Evolutionary conservation across 2,329 filamentous ascomycete genomes (phyloP).

Genomic region (Penicillium sp.): DNA sequence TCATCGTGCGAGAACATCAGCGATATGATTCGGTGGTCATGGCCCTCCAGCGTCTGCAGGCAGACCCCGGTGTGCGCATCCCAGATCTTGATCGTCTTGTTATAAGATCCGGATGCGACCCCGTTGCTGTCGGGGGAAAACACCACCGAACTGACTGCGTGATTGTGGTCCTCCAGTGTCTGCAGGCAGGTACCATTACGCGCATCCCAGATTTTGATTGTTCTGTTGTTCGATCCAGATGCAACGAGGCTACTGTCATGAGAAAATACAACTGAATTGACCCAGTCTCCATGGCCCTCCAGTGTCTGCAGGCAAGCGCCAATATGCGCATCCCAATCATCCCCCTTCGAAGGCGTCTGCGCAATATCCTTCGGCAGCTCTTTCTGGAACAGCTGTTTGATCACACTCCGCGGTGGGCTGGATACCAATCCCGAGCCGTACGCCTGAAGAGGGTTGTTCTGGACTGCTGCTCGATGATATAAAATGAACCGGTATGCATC

Average conservation of each 20-base stretch:
- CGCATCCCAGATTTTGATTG: no score
- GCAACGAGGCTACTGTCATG: no score
- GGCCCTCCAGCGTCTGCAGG: no score
- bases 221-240: no score
- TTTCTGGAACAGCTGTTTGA: not conserved
- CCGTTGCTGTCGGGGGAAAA: not conserved
- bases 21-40: no score
- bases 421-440: slow-evolving; percentile 33
- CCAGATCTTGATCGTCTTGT: not conserved
- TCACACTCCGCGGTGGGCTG: slow-evolving; percentile 18
- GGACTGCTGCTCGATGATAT: not conserved
- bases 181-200: no score
- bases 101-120: not conserved
- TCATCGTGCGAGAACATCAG: no score
- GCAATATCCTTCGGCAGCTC: not conserved
- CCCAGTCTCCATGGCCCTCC: no score
- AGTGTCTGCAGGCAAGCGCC: no score
- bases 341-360: not conserved
- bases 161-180: not conserved
- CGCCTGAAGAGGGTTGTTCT: slow-evolving; percentile 23
- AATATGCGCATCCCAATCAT: not conserved
- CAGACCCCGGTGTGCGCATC: not conserved
- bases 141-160: not conserved
- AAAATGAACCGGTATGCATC: not conserved
- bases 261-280: no score